Conservation (phyloP, 2,329 filamentous ascomycete species). For the Biscogniauxia sp. region DNA sequence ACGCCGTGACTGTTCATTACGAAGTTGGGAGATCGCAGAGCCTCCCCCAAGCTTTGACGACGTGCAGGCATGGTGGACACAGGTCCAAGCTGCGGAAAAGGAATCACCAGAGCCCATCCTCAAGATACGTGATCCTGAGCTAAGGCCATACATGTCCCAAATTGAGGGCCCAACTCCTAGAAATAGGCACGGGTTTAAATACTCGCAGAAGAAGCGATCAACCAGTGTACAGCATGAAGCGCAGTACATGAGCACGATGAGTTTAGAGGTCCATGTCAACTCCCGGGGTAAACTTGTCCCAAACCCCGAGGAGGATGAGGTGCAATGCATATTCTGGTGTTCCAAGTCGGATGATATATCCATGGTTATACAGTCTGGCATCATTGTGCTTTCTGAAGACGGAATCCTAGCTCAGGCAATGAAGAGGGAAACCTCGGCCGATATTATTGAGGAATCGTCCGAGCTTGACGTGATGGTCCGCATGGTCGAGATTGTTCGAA, state of each 20-base stretch:
- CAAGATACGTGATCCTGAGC: conserved; percentile 19
- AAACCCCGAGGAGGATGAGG: conserved; percentile 86
- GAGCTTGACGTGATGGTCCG: conserved; percentile 83
- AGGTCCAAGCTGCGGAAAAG: conserved; percentile 29
- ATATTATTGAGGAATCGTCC: conserved; percentile 70
- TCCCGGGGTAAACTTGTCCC: conserved; percentile 77
- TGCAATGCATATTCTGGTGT: conserved; percentile 88
- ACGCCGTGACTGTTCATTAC: conserved; percentile 58
- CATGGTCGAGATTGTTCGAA: conserved; percentile 83
- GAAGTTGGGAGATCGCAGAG: conserved; percentile 73
- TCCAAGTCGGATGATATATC: conserved; percentile 67
- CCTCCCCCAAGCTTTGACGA: conserved; percentile 69
- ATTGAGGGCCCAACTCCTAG: conserved; percentile 86
- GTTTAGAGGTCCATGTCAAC: conserved; percentile 88
- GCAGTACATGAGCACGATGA: conserved; percentile 97
- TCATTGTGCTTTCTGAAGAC: conserved; percentile 68
- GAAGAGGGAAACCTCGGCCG: conserved; percentile 56
- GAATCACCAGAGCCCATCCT: conserved; percentile 18
- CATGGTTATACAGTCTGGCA: conserved; percentile 60
- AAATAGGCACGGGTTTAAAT: conserved; percentile 80
- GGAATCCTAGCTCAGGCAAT: conserved; percentile 59
- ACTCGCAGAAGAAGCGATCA: conserved; percentile 71
- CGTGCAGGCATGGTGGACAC: conserved; percentile 66
- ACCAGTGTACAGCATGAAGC: conserved; percentile 79
- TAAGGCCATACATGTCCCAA: conserved; percentile 63